Conservation (phyloP, 2,329 filamentous ascomycete species). For the Herpotrichia juniperi region DNA sequence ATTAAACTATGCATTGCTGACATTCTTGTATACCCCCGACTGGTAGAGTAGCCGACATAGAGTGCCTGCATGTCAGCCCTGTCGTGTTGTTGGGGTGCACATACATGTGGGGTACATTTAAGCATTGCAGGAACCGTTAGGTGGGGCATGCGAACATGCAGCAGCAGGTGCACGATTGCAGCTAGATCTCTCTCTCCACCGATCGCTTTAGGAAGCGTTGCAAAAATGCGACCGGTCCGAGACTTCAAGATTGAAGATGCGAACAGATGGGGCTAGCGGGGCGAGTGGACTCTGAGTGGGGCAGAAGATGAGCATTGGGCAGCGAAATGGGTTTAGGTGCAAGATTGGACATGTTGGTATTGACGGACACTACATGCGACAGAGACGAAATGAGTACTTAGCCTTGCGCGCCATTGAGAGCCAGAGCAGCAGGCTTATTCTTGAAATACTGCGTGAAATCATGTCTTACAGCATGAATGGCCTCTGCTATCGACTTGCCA, state of each 20-base stretch:
- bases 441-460: constrained; percentile 46
- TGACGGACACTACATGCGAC: background rate
- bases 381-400: background rate
- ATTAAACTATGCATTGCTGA: background rate
- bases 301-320: background rate
- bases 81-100: background rate
- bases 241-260: no score
- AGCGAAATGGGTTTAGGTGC: background rate
- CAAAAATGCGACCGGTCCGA: no score
- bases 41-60: background rate
- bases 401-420: constrained; percentile 11
- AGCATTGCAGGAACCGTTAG: background rate
- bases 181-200: background rate
- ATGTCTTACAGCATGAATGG: constrained; percentile 35
- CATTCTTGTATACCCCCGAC: background rate
- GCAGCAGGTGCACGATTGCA: background rate
- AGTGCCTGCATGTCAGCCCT: background rate
- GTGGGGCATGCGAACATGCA: constrained; percentile 1
- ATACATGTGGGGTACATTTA: background rate
- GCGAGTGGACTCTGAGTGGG: background rate
- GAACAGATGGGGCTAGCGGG: background rate
- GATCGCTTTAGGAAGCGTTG: no score
- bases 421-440: constrained; percentile 24
- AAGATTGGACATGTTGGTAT: background rate
- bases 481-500: constrained; percentile 31